Base-by-base conservation (phyloP, 305 asterid genomes). In the Fraxinus dipetala region DNA sequence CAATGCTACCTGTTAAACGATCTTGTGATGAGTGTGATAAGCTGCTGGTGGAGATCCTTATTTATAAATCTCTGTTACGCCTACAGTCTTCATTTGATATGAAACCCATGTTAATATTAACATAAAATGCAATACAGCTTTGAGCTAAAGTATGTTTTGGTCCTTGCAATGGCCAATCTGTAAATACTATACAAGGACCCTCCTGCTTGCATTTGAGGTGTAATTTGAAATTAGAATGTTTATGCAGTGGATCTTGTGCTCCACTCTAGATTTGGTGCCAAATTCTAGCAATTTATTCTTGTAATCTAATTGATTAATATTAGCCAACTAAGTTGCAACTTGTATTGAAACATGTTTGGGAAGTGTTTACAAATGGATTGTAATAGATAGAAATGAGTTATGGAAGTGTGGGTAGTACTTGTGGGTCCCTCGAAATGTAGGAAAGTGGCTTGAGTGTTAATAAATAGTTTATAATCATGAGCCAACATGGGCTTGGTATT, bases 31-130 rank as follows among this genome's bases (percentile, higher is more conserved):
- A 75, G 63, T 24, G 61, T 75, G 77, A 35, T 67, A 38, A 82
- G 75, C 79, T 76, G 78, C 36, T 72, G 61, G 63, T 30, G 75
- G 75, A 69, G 38, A 69, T 30, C 22, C 75, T 69, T 69, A 69
- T 31, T 13, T 69, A 69, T 69, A 69, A 69, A 69, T 69, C 38
- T 32, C 22, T 14, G 20, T 30, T 30, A 30, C 1, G 7, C 38
- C 75, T 5, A 4, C 75, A 30, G 75, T 72, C 43, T 26, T 72
- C 14, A 8, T 72, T 70, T 72, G 76, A 18, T 6, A 36, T 16
- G 45, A 72, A 72, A n/a, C 14, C 76, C 45, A 72, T 72, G 22
- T 70, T 69, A 70, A 67, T 67, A 67, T 67, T 67, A 26, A 30
- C 74, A 67, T 30, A 69, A 30, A 69, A 30, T 69, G 36, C 5